Conservation (phyloP, 768 basidiomycete genomes). For the Suillus variegatus region DNA sequence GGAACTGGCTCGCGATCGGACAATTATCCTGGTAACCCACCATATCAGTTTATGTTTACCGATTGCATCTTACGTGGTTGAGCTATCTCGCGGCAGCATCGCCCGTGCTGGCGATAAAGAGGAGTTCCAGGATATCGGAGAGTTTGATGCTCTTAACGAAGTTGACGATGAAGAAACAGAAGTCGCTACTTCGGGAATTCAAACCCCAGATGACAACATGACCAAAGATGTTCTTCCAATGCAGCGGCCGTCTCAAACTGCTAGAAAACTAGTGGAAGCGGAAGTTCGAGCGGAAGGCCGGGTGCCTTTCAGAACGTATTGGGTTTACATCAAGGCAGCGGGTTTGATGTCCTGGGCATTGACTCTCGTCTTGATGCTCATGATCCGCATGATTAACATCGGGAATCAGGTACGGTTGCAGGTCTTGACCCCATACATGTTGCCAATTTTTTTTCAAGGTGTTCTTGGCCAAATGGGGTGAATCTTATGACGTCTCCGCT, state of each 20-base stretch:
- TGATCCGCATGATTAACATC: constrained; percentile 57
- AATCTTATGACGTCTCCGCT: constrained; percentile 50
- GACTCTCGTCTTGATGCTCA: constrained; percentile 51
- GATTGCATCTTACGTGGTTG: constrained; percentile 65
- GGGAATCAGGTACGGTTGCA: constrained; percentile 49
- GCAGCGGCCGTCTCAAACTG: constrained; percentile 10
- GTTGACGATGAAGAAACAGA: constrained; percentile 42
- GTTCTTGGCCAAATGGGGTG: constrained; percentile 69
- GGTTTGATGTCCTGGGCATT: constrained; percentile 57
- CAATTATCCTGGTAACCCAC: constrained; percentile 83
- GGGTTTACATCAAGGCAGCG: constrained; percentile 63
- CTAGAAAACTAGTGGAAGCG: constrained; percentile 60
- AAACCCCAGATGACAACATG: constrained; percentile 31
- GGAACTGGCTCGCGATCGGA: constrained; percentile 59
- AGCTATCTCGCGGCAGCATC: constrained; percentile 52
- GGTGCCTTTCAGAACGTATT: constrained; percentile 59
- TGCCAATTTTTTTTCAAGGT: constrained; percentile 39
- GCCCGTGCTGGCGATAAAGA: constrained; percentile 51
- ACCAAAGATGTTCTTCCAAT: constrained; percentile 27
- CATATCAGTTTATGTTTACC: constrained; percentile 75
- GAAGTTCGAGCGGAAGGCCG: constrained; percentile 69
- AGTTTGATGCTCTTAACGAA: constrained; percentile 48
- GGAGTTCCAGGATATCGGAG: constrained; percentile 44
- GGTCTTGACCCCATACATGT: constrained; percentile 1
- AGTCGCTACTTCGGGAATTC: constrained; percentile 20